These are phyloP conservation scores for Gentiana macrophylla DNA, from an alignment of 257 asterid species.

Conservation along the genomic window DNA sequence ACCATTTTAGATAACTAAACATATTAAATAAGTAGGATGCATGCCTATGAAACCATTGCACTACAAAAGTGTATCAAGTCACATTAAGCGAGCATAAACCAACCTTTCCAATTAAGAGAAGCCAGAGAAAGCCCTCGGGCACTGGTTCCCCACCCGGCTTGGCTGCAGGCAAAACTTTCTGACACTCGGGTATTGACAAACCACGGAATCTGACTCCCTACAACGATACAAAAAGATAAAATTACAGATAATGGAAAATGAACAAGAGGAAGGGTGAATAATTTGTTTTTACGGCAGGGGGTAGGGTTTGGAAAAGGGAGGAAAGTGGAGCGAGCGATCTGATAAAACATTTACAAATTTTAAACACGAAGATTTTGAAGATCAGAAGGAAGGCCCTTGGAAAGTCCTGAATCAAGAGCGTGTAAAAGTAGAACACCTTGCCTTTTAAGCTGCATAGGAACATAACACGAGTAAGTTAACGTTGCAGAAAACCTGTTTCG, in stretches of 20 bases:
- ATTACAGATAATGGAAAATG: background rate
- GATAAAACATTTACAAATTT: background rate
- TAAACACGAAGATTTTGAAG: constrained; percentile 94
- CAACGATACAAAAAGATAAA: constrained; percentile 9
- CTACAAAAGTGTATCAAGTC: too few relatives aligned
- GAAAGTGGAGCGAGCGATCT: background rate
- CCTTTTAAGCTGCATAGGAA: constrained; percentile 62
- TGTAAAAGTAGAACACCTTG: constrained; percentile 78
- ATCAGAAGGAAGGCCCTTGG: constrained; percentile 90
- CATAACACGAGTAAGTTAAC: constrained; percentile 10
- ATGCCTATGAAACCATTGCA: too few relatives aligned
- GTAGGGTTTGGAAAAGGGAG: background rate
- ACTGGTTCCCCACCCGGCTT: constrained; percentile 92
- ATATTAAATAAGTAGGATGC: too few relatives aligned
- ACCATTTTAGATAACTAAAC: too few relatives aligned
- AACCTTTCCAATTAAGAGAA: constrained; percentile 93
- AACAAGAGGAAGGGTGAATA: too few relatives aligned
- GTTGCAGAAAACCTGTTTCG: too few relatives aligned
- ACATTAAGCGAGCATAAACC: constrained; percentile 11
- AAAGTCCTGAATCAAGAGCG: constrained; percentile 82
- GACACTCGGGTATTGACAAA: constrained; percentile 94
- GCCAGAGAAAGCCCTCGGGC: constrained; percentile 99
- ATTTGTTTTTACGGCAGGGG: too few relatives aligned
- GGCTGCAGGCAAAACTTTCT: constrained; percentile 69
- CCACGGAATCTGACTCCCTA: constrained; percentile 98